Percentiles rank a stretch among this genome's conserved stretches.
Conservation (phyloP, 2,329 filamentous ascomycete species). For the Fusarium haematococcum region DNA sequence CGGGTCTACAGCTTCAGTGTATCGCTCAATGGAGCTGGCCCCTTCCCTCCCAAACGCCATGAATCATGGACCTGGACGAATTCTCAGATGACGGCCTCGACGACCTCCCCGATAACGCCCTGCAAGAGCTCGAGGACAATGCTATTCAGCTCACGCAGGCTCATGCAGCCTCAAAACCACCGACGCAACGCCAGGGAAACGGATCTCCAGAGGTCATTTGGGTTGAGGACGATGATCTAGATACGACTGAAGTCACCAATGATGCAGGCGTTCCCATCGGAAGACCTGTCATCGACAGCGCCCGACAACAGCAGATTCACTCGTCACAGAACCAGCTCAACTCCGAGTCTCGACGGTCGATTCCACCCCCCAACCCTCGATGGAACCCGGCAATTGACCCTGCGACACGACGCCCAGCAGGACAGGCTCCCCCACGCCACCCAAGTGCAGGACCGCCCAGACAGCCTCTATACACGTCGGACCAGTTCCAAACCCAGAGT, state of each 20-base stretch:
- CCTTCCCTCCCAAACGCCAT: slow-evolving; percentile 16
- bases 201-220: slow-evolving; percentile 55
- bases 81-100: slow-evolving; percentile 75
- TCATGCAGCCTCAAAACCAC: slow-evolving; percentile 39
- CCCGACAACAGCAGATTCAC: slow-evolving; percentile 49
- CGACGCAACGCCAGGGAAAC: slow-evolving; percentile 38
- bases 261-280: slow-evolving; percentile 56
- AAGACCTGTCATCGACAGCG: slow-evolving; percentile 51
- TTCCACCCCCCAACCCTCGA: slow-evolving; percentile 52
- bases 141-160: slow-evolving; percentile 71
- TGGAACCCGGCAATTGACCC: slow-evolving; percentile 53
- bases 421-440: slow-evolving; percentile 29
- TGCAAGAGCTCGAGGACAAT: slow-evolving; percentile 73
- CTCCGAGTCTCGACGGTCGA: slow-evolving; percentile 40
- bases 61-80: slow-evolving; percentile 61
- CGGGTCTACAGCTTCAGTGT: slow-evolving; percentile 1
- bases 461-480: slow-evolving; percentile 45
- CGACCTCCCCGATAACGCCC: slow-evolving; percentile 65
- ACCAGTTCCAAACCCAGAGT: slow-evolving; percentile 47
- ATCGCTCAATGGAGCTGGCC: slow-evolving; percentile 40
- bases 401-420: slow-evolving; percentile 30
- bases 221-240: slow-evolving; percentile 68
- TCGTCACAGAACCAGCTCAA: slow-evolving; percentile 38
- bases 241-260: slow-evolving; percentile 68
- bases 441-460: slow-evolving; percentile 27